phyloP scores from a whole-genome alignment of 148 eudicot genomes.

The Oxyria digyna region DNA sequence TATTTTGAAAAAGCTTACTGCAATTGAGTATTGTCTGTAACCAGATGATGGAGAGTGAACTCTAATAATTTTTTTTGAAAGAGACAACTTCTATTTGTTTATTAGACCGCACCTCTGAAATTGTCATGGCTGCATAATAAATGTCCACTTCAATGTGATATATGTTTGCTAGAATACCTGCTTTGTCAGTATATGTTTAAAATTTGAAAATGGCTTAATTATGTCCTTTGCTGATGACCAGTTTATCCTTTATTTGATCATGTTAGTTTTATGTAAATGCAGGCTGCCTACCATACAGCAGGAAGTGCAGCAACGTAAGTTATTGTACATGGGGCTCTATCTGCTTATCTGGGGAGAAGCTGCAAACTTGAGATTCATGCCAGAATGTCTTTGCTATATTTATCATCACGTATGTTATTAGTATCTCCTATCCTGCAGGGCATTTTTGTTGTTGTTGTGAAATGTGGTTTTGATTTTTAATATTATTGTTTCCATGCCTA shows the following conservation, averaged over 20 bases:
- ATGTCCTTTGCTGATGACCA: background rate
- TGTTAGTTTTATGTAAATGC: constrained; percentile 10
- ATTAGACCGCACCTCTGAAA: background rate
- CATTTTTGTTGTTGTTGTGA: background rate
- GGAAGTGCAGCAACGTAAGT: constrained; percentile 93
- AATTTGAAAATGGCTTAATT: background rate
- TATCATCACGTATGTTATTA: constrained; percentile 73
- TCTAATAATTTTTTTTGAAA: background rate
- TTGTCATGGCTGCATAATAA: background rate
- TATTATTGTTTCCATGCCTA: too few species aligned
- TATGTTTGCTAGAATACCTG: background rate
- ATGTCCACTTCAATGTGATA: background rate
- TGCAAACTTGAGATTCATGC: constrained; percentile 98
- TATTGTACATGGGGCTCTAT: constrained; percentile 93
- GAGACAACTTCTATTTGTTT: background rate
- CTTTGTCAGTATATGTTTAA: background rate
- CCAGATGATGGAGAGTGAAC: background rate
- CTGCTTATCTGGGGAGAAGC: constrained; percentile 99
- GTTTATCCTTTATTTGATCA: background rate
- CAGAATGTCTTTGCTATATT: constrained; percentile 96
- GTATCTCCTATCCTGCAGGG: background rate
- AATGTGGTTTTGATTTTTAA: background rate
- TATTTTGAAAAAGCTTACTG: background rate
- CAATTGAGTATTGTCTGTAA: background rate
- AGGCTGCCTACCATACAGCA: constrained; percentile 99